Evolutionary conservation across 2,329 filamentous ascomycete genomes (phyloP).

Genomic region (Epichloe aotearoae): DNA sequence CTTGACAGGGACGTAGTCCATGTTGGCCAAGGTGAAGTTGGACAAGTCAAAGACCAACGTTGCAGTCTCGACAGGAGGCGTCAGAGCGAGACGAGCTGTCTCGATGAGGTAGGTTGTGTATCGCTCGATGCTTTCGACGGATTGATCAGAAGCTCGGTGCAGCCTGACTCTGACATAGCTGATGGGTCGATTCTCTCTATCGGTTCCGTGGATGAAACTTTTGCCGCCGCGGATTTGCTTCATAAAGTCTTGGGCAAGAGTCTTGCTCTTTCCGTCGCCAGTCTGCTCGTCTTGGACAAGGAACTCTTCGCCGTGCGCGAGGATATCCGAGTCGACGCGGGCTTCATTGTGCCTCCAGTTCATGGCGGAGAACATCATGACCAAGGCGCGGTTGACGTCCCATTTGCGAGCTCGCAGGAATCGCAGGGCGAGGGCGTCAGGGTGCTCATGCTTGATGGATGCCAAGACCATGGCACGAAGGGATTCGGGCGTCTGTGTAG

Average conservation of each 20-base stretch:
- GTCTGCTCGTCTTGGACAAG: constrained; percentile 17
- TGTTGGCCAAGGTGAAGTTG: constrained; percentile 56
- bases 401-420: constrained; percentile 28
- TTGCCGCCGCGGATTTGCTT: constrained; percentile 25
- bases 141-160: constrained; percentile 20
- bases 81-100: constrained; percentile 10
- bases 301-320: constrained; percentile 21
- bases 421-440: constrained; percentile 25
- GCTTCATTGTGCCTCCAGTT: constrained; percentile 23
- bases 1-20: constrained; percentile 65
- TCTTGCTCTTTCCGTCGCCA: constrained; percentile 4
- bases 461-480: constrained; percentile 10
- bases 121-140: constrained; percentile 20
- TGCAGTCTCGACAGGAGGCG: constrained; percentile 10
- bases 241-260: constrained; percentile 16
- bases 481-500: constrained; percentile 1
- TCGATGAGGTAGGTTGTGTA: constrained; percentile 28
- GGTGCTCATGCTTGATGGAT: constrained; percentile 17
- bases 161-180: constrained; percentile 22
- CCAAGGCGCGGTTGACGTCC: constrained; percentile 24
- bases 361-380: constrained; percentile 24
- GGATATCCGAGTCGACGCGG: constrained; percentile 18
- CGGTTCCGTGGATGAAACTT: constrained; percentile 23
- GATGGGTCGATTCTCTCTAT: constrained; percentile 22
- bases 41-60: constrained; percentile 58